These are phyloP conservation scores for Saururus chinensis DNA, from an alignment of 164 flowering plant species.

Conservation along the genomic window DNA sequence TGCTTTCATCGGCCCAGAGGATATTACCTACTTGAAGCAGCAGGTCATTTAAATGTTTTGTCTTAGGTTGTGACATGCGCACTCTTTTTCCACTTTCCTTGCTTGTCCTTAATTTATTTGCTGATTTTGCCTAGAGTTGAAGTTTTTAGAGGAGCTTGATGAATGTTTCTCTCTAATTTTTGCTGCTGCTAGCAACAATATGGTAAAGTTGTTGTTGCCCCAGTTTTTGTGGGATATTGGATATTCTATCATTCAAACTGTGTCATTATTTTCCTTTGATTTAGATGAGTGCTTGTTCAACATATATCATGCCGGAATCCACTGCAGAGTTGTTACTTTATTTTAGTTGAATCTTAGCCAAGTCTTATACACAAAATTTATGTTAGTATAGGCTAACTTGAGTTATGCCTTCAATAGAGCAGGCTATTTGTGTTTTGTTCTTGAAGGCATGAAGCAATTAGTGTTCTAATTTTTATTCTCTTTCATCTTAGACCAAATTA, in stretches of 20 bases:
- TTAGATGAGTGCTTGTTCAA: too few relatives aligned
- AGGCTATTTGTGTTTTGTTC: too few relatives aligned
- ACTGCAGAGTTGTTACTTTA: too few relatives aligned
- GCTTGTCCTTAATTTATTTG: neutral
- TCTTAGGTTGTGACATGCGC: neutral
- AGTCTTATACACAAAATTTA: too few relatives aligned
- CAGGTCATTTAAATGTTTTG: slow-evolving; percentile 30
- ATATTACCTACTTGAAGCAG: slow-evolving; percentile 39
- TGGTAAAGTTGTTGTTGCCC: slow-evolving; percentile 19
- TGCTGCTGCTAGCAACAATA: slow-evolving; percentile 10
- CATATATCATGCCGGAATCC: too few relatives aligned
- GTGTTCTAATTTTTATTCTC: too few relatives aligned
- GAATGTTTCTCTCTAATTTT: slow-evolving; percentile 17
- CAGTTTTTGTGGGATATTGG: neutral
- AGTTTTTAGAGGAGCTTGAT: slow-evolving; percentile 22
- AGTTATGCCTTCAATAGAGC: too few relatives aligned
- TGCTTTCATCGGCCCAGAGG: slow-evolving; percentile 36
- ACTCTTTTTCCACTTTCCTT: neutral
- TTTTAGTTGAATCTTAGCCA: too few relatives aligned
- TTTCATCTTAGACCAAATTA: too few relatives aligned
- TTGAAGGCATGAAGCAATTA: too few relatives aligned
- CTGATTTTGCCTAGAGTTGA: neutral
- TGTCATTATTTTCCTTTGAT: too few relatives aligned
- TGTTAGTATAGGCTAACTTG: too few relatives aligned
- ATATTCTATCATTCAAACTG: neutral